A percentile compares a stretch with the other conserved stretches of the same genome.
Conservation (phyloP, 345 rosid genomes). For the Citrus mangshanensis region DNA sequence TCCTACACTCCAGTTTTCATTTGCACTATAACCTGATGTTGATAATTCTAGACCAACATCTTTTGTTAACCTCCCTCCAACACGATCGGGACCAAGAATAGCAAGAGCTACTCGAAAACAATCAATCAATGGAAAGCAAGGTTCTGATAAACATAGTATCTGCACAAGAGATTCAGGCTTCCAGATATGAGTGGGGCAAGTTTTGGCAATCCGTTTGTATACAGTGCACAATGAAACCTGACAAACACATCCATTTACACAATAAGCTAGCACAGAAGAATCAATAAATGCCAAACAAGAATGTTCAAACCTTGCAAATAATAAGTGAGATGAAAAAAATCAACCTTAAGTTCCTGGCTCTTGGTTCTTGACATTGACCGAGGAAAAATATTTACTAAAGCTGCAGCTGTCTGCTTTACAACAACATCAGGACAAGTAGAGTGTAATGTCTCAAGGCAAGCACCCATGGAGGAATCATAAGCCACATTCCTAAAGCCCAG, state of each 20-base stretch:
- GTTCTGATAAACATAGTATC: conserved; percentile 58
- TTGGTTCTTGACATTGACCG: conserved; percentile 64
- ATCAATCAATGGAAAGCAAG: conserved; percentile 62
- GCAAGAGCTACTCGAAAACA: conserved; percentile 64
- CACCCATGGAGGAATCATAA: conserved; percentile 81
- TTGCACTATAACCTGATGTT: conserved; percentile 27
- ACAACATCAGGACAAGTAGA: conserved; percentile 67
- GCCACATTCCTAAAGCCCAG: conserved; percentile 44
- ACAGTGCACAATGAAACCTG: conserved; percentile 82
- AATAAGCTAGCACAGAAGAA: not conserved
- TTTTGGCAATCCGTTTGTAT: conserved; percentile 63
- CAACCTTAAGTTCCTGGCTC: conserved; percentile 85
- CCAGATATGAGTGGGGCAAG: conserved; percentile 80
- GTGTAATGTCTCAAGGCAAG: conserved; percentile 61
- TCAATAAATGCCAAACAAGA: not conserved
- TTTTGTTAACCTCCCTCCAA: conserved; percentile 38
- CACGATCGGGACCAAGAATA: conserved; percentile 52
- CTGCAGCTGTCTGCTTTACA: conserved; percentile 68
- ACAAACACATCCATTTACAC: conserved; percentile 7
- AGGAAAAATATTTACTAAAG: conserved; percentile 51
- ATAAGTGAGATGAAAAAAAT: not conserved
- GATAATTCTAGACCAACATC: conserved; percentile 24
- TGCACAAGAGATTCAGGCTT: conserved; percentile 63
- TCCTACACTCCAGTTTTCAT: conserved; percentile 46
- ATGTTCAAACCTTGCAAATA: conserved; percentile 12